Evolutionary conservation across 1,284 basidiomycete species (phyloP).

Genomic region (Cystobasidiaceae sp.): DNA sequence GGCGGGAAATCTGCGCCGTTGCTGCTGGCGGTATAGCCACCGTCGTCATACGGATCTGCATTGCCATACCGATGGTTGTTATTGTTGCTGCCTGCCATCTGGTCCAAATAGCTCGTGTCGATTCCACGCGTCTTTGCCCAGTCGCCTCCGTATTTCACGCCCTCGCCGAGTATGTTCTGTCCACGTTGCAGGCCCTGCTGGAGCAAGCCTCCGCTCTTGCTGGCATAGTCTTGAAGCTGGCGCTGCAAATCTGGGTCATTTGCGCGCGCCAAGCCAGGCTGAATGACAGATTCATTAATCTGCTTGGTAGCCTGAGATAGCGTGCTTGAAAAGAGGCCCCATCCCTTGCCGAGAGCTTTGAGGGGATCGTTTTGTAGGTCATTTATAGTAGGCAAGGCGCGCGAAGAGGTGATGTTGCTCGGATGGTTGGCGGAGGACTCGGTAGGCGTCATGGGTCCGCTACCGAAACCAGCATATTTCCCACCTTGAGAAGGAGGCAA

Average conservation of each 20-base stretch:
- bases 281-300: conserved; percentile 68
- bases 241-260: conserved; percentile 69
- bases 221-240: conserved; percentile 62
- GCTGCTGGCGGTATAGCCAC: too few species aligned
- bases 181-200: conserved; percentile 32
- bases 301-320: conserved; percentile 65
- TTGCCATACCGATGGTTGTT: conserved; percentile 31
- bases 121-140: conserved; percentile 1
- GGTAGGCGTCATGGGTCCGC: conserved; percentile 57
- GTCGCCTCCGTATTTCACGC: conserved; percentile 52
- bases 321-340: conserved; percentile 72
- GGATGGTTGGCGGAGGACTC: conserved; percentile 50
- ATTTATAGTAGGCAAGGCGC: conserved; percentile 60
- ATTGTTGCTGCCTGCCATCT: conserved; percentile 35
- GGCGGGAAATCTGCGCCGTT: conserved; percentile 23
- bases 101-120: conserved; percentile 38
- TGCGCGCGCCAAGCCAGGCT: conserved; percentile 70
- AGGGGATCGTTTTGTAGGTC: conserved; percentile 75
- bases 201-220: conserved; percentile 55
- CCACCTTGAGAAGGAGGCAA: conserved; percentile 79
- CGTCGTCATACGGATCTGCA: conserved; percentile 34
- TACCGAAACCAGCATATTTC: conserved; percentile 76
- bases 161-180: conserved; percentile 62
- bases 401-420: conserved; percentile 62
- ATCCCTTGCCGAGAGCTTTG: conserved; percentile 72